phyloP scores from a whole-genome alignment of 108 stramenopile species.

The Skeletonema costatum region DNA sequence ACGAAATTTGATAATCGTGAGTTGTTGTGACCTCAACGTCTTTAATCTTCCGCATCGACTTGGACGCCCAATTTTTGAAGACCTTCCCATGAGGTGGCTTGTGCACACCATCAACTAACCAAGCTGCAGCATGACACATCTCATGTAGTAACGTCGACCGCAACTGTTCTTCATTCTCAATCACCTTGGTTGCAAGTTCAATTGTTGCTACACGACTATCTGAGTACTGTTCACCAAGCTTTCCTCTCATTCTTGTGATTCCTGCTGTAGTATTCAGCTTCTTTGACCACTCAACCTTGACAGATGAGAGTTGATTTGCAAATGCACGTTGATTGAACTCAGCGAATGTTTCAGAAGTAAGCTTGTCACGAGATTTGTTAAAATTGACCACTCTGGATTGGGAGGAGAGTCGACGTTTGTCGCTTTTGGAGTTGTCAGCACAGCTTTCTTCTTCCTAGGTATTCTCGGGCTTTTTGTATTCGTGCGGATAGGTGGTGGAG shows the following conservation, averaged over 20 bases:
- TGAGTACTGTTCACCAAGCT: constrained; percentile 7
- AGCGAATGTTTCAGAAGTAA: constrained; percentile 47
- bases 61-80: constrained; percentile 88
- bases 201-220: constrained; percentile 58
- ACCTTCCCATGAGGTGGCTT: constrained; percentile 86
- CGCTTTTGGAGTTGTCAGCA: neutral
- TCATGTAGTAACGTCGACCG: constrained; percentile 91
- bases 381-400: constrained; percentile 24
- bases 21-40: constrained; percentile 81
- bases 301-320: constrained; percentile 42
- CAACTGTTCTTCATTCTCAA: constrained; percentile 77
- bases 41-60: constrained; percentile 65
- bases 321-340: constrained; percentile 65
- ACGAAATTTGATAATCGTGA: constrained; percentile 78
- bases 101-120: constrained; percentile 83
- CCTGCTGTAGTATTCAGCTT: constrained; percentile 89
- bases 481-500: neutral
- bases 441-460: neutral
- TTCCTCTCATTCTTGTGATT: constrained; percentile 65
- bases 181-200: constrained; percentile 89
- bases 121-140: constrained; percentile 94
- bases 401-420: neutral
- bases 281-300: constrained; percentile 75
- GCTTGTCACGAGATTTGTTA: constrained; percentile 50
- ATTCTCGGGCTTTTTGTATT: constrained; percentile 4